phyloP scores from a whole-genome alignment of 73 alveolate genomes.

The Paraurostyla sp. region DNA sequence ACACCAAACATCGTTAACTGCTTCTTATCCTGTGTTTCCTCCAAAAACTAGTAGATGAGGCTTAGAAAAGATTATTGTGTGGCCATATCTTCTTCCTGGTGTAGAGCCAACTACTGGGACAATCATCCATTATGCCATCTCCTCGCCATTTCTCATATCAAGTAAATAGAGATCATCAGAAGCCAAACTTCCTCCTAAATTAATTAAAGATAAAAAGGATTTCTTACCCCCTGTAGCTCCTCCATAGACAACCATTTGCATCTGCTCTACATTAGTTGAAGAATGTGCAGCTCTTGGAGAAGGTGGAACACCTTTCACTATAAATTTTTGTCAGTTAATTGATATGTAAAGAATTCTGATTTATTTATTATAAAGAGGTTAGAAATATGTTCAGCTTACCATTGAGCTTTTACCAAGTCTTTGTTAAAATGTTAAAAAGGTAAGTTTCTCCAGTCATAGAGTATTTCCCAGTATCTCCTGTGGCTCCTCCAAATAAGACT shows the following conservation, averaged over 20 bases:
- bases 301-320: slow-evolving; percentile 95
- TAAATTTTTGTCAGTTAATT: neutral
- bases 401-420: slow-evolving; percentile 91
- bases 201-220: neutral
- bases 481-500: slow-evolving; percentile 97
- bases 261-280: slow-evolving; percentile 92
- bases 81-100: slow-evolving; percentile 98
- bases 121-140: slow-evolving; percentile 93
- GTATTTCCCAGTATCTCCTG: slow-evolving; percentile 97
- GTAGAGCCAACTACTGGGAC: slow-evolving; percentile 97
- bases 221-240: slow-evolving; percentile 98
- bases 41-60: slow-evolving; percentile 96
- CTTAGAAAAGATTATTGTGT: slow-evolving; percentile 90
- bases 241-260: slow-evolving; percentile 96
- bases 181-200: slow-evolving; percentile 96
- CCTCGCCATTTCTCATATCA: slow-evolving; percentile 94
- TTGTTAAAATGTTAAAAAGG: slow-evolving; percentile 84
- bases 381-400: slow-evolving; percentile 71
- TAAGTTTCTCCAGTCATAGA: slow-evolving; percentile 96
- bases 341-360: neutral
- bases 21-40: slow-evolving; percentile 96
- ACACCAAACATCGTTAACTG: slow-evolving; percentile 97
- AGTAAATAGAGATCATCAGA: slow-evolving; percentile 96
- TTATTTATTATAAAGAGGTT: neutral
- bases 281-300: slow-evolving; percentile 99